Evolutionary conservation across 2,329 filamentous ascomycete genomes (phyloP), one percentile per base, ranked within the genome.

Genomic region (Colletotrichum echinochloae): DNA sequence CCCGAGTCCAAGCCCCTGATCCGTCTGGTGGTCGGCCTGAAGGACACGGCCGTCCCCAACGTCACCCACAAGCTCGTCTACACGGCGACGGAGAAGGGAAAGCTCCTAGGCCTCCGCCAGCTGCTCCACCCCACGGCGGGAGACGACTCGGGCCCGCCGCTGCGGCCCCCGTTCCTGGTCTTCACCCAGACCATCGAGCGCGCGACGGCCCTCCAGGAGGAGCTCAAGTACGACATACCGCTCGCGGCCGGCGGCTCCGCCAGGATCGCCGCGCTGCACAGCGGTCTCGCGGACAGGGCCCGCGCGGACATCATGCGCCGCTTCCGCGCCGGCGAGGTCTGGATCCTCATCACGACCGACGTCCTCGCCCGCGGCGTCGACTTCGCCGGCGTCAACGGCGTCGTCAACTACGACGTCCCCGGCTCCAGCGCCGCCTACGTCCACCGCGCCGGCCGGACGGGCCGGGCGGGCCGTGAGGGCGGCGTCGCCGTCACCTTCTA

Each of bases 371-470:
- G 96, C 41, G 96, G 96, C 26, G 91, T 99, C 49, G 96, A 99
- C 81, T 98, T 99, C 83, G 90, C 93, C 11, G 96, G 96, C 60
- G 91, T 99, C 73, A 98, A 98, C 77, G 94, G 95, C 55, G 95
- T 99, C 0, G 93, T 99, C 61, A 99, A 98, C 82, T 99, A 98
- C 82, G 96, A 99, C 79, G 94, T 98, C 11, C 96, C 96, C 0
- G 94, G 91, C n/a, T 95, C 93, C 0, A 92, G 92, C 6, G 95
- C 95, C 0, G 90, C 90, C 1, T 99, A 99, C 78, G 92, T 99
- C 8, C 96, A 99, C 81, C 93, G 96, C 14, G 94, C 96, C 0
- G 96, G 96, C 0, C 89, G 96, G 56, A 98, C 96, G 0, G 96
- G 95, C 0, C 88, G 96, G 28, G 96, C 95, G 0, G 96, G 96